Evolutionary conservation across 192 early-diverging fungal species (phyloP).

Genomic region (Entomortierella parvispora): DNA sequence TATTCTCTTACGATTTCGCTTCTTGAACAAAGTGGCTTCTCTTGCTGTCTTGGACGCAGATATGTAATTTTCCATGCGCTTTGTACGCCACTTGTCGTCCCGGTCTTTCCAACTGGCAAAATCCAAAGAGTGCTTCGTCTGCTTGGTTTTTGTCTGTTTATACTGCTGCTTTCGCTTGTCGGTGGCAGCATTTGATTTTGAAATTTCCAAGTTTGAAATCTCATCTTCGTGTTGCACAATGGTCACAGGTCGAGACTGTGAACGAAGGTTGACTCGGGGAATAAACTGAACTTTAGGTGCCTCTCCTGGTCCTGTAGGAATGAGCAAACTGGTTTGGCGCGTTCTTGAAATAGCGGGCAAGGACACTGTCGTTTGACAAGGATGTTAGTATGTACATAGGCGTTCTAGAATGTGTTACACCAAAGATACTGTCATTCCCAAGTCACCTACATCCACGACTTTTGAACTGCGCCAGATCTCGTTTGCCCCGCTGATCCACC

Average conservation of each 20-base stretch:
- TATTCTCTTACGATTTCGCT: constrained; percentile 29
- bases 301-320: constrained; percentile 24
- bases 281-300: constrained; percentile 28
- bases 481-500: constrained; percentile 35
- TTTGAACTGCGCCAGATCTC: constrained; percentile 31
- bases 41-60: constrained; percentile 28
- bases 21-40: constrained; percentile 32
- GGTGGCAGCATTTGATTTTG: neutral
- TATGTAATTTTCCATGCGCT: constrained; percentile 40
- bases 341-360: constrained; percentile 43
- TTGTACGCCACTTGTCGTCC: constrained; percentile 41
- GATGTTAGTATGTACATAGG: neutral
- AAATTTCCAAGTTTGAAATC: neutral
- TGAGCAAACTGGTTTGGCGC: constrained; percentile 13
- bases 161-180: constrained; percentile 42
- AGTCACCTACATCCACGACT: constrained; percentile 49
- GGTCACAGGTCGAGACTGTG: constrained; percentile 2
- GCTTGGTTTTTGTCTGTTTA: constrained; percentile 26
- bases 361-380: constrained; percentile 10
- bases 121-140: constrained; percentile 25
- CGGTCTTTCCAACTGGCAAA: constrained; percentile 46
- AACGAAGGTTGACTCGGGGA: constrained; percentile 34
- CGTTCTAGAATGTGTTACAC: neutral
- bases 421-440: neutral
- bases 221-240: neutral